Percentiles rank a stretch among this genome's conserved stretches.
Evolutionary conservation across 2,329 filamentous ascomycete species (phyloP).

Genomic region (Aspergillus pseudoterreus): DNA sequence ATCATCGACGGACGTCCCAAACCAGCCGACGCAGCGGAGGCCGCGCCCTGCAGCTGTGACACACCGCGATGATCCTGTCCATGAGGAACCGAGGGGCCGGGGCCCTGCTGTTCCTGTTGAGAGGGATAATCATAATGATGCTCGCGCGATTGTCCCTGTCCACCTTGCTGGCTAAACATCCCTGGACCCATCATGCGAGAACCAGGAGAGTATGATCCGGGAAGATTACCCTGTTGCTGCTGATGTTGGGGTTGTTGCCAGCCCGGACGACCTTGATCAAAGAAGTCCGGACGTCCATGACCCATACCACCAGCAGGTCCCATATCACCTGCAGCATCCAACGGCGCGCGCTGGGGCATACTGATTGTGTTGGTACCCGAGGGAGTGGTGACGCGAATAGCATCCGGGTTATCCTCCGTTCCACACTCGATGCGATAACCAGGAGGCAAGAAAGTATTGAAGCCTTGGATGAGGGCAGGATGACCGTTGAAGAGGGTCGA

Average conservation of each 20-base stretch:
- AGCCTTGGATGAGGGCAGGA: conserved; percentile 91
- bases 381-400: conserved; percentile 92
- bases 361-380: conserved; percentile 96
- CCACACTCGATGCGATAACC: conserved; percentile 97
- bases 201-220: conserved; percentile 40
- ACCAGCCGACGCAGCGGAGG: conserved; percentile 55
- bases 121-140: conserved; percentile 41
- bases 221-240: conserved; percentile 28
- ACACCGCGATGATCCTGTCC: conserved; percentile 65
- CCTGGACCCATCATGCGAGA: conserved; percentile 33
- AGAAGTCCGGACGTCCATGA: conserved; percentile 36
- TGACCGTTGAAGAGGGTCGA: conserved; percentile 95
- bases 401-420: conserved; percentile 87
- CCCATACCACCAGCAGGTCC: conserved; percentile 28
- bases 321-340: conserved; percentile 28
- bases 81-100: conserved; percentile 48
- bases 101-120: conserved; percentile 45
- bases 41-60: conserved; percentile 63
- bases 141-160: conserved; percentile 39
- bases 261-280: conserved; percentile 36
- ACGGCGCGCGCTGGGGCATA: conserved; percentile 51
- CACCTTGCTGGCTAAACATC: conserved; percentile 35
- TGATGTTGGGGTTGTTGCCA: conserved; percentile 37
- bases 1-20: conserved; percentile 47
- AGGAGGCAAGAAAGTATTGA: conserved; percentile 94